phyloP scores from a whole-genome alignment of 768 basidiomycete genomes.

The Mrakia frigida region DNA sequence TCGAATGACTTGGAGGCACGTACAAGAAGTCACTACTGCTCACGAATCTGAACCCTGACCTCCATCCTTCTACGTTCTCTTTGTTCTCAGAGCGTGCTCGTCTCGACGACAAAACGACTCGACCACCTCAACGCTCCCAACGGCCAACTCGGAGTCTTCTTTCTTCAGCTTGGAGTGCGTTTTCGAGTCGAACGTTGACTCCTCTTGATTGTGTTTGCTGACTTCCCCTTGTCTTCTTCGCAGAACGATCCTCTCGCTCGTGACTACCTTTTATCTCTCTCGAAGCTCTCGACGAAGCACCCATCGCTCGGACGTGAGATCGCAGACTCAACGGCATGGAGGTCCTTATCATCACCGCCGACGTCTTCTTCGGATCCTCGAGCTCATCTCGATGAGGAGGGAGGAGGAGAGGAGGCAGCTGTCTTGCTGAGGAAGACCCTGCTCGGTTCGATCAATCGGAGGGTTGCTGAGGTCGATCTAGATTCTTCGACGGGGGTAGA shows the following conservation, averaged over 20 bases:
- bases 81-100: slow-evolving; percentile 8
- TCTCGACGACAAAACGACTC: not conserved
- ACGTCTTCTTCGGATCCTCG: too few species aligned
- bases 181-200: not conserved
- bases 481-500: too few species aligned
- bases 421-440: not conserved
- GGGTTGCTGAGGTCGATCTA: not conserved
- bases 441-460: not conserved
- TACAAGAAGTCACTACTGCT: too few species aligned
- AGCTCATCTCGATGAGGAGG: not conserved
- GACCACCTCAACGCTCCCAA: not conserved
- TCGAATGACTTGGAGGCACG: not conserved
- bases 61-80: not conserved
- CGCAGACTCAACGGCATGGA: not conserved
- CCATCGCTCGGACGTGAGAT: not conserved
- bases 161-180: slow-evolving; percentile 16
- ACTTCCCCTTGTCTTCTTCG: not conserved
- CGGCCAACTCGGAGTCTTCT: slow-evolving; percentile 22
- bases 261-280: not conserved
- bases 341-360: rapidly evolving
- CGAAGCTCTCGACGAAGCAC: not conserved
- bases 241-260: not conserved
- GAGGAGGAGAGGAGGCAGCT: not conserved
- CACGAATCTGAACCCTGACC: not conserved
- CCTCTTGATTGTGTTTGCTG: not conserved